Conservation (phyloP, 148 eudicot species). For the Nepenthes mirabilis region DNA sequence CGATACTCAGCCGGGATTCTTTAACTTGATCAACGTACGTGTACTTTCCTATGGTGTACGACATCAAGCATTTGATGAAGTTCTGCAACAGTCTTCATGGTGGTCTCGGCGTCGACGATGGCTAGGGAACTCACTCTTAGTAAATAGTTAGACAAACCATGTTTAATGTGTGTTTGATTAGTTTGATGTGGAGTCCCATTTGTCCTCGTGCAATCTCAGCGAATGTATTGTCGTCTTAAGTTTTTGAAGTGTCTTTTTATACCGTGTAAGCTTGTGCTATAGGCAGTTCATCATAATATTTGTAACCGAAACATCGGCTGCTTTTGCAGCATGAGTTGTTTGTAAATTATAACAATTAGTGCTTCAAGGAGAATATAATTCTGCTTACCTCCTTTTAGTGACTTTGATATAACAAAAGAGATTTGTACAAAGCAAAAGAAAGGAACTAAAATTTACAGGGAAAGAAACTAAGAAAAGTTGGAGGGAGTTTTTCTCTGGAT, state of each 20-base stretch:
- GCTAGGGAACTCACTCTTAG: constrained; percentile 13
- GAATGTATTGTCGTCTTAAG: constrained; percentile 27
- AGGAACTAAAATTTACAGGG: too few species aligned
- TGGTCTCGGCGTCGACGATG: constrained; percentile 33
- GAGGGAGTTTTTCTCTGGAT: too few species aligned
- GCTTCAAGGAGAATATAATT: constrained; percentile 34
- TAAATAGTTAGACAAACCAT: constrained; percentile 20
- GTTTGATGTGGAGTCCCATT: constrained; percentile 20
- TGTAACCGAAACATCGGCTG: constrained; percentile 30
- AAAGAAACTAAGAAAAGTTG: too few species aligned
- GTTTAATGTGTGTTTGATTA: constrained; percentile 26
- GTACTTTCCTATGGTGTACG: constrained; percentile 30
- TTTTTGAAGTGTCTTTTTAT: constrained; percentile 14
- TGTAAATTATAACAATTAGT: constrained; percentile 49
- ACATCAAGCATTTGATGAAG: constrained; percentile 40
- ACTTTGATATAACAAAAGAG: too few species aligned
- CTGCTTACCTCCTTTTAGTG: constrained; percentile 16
- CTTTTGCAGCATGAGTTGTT: constrained; percentile 34
- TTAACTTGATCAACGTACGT: constrained; percentile 23
- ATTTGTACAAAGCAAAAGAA: too few species aligned
- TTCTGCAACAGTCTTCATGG: constrained; percentile 37
- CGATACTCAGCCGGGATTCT: constrained; percentile 25
- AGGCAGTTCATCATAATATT: constrained; percentile 19
- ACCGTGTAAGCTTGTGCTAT: constrained; percentile 23
- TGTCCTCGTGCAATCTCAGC: constrained; percentile 38